Base-by-base conservation (phyloP, 2,329 filamentous ascomycete genomes). In the Huntiella omanensis region DNA sequence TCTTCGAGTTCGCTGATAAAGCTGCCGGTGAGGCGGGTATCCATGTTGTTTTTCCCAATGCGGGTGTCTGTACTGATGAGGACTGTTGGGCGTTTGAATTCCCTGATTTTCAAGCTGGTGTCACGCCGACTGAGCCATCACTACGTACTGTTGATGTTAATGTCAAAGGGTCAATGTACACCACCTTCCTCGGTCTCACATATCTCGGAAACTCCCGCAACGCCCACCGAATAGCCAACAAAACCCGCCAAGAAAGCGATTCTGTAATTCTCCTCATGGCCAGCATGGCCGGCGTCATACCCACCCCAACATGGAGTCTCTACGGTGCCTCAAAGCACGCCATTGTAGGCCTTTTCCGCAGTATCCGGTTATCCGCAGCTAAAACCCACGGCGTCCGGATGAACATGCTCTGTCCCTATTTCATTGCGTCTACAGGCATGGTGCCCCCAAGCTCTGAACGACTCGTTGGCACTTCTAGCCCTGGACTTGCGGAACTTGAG, bases 381-480 rank as follows among this genome's bases (percentile, higher is more conserved):
- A 64, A 66, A 45, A 52, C 58, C 32, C 16, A 38, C 15, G 71
- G 71, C 17, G 60, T 82, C 37, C 67, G 79, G 39, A 62, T 79
- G 50, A 83, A 82, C 55, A 64, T 80, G 54, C 57, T 83, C n/a
- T 70, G 68, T 49, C 78, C 78, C 0, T 82, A 80, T 59, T 82
- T 80, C 57, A 62, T 68, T 54, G 70, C 75, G 53, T 77, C 73
- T 11, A 71, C 74, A n/a, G 67, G 56, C 52, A 63, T 63, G 58
- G 53, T 82, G 39, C 56, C 77, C 3, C 59, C 66, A 1, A 49
- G 59, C 1, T 47, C 52, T 1, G 73, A 64, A 13, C 63, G 70
- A 28, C 50, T 68, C 2, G 49, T 78, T 11, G 63, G 82, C 2
- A 17, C 47, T 16, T 56, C 59, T 1, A 53, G 53, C 33, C 65